These are phyloP conservation scores for Saprolegnia parasitica DNA, from an alignment of 352 stramenopile species.

Conservation along the genomic window DNA sequence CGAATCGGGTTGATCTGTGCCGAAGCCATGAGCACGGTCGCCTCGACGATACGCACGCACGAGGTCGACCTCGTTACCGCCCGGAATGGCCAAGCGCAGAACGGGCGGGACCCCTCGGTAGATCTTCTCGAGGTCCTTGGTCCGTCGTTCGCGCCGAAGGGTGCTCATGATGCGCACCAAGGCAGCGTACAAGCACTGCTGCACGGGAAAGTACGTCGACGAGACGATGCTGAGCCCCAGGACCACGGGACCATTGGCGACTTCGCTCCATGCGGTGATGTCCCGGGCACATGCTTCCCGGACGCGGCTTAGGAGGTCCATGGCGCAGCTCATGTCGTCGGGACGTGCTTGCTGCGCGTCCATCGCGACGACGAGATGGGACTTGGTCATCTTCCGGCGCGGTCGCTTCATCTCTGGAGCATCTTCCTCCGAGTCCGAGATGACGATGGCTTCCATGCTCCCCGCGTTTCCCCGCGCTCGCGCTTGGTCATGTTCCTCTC, in stretches of 20 bases:
- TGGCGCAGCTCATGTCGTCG: not conserved
- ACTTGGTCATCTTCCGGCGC: too few relatives aligned
- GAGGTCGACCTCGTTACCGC: not conserved
- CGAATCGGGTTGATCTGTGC: conserved; percentile 11
- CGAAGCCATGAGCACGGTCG: not conserved
- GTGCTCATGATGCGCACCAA: conserved; percentile 10
- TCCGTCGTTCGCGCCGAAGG: not conserved
- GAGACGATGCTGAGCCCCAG: not conserved
- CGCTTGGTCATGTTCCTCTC: too few relatives aligned
- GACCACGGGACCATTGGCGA: not conserved
- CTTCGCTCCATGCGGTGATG: conserved; percentile 1
- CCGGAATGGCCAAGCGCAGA: not conserved
- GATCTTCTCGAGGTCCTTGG: conserved; percentile 12
- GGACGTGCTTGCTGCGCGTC: not conserved
- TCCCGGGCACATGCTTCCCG: not conserved
- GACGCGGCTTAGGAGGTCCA: not conserved
- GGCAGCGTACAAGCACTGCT: conserved; percentile 24
- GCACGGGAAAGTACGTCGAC: conserved; percentile 12
- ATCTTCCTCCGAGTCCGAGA: too few relatives aligned
- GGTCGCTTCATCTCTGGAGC: too few relatives aligned
- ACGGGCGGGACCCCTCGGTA: not conserved
- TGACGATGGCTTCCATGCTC: too few relatives aligned
- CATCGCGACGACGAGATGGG: not conserved
- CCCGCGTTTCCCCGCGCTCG: too few relatives aligned
- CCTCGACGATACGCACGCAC: not conserved